Base-by-base conservation (phyloP, 73 alveolate species). In the Urostyla sp. region DNA sequence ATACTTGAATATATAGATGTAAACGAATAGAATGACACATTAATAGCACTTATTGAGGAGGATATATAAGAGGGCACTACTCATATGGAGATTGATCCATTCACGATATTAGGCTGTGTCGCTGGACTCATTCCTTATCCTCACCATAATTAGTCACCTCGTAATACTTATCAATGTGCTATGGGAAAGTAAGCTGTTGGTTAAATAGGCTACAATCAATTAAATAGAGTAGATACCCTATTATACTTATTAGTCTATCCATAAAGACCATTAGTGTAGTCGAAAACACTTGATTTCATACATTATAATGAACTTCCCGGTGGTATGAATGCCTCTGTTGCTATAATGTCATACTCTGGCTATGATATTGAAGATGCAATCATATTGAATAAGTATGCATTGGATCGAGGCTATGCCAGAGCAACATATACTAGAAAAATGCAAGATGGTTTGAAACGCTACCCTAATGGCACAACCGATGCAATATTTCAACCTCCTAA, bases 131-230 rank as follows among this genome's bases (percentile, higher is more conserved):
- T 96, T 56, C 99, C 99, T 11, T 98, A 97, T 85, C 99, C 99
- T 50, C 98, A 98, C 87, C 99, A 98, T 85, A 98, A 98, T 80
- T 98, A 98, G 87, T 88, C 98, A 45, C 99, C 99, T 16, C 88
- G 99, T 67, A 98, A 98, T 89, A 98, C 99, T 18, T 98, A 92
- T 89, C 97, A 98, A 90, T 98, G 99, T 67, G 98, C 99, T 18
- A 98, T 98, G 99, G 99, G 99, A 27, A 98, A 97, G 81, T 96
- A 98, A 87, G 98, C 99, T 0, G 88, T 98, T 67, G 99, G 99
- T 24, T 85, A 93, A 28, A 91, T 95, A 30, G 99, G 98, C 6
- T 91, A 85, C 78, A 97, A 97, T 83, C 97, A 95, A 80, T 78
- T 75, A 75, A 67, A 66, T 26, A 80, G 98, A 80, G 84, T 92